Evolutionary conservation across 106 monocot species (phyloP).

Genomic region (Dendrobium catenatum): DNA sequence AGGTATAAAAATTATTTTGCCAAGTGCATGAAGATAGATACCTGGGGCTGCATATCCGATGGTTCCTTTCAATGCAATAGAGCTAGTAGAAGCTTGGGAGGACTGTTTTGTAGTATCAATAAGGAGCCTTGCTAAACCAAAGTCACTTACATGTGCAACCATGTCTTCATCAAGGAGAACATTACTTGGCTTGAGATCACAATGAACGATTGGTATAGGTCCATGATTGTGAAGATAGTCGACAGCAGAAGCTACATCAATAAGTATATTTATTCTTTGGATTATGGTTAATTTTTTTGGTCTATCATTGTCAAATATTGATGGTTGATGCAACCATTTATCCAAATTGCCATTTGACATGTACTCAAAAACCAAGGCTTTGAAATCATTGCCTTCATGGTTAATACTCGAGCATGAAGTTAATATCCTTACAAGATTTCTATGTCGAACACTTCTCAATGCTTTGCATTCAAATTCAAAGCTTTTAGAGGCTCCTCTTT

Average conservation of each 20-base stretch:
- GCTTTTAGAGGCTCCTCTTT: conserved; percentile 27
- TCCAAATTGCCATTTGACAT: conserved; percentile 35
- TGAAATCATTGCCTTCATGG: conserved; percentile 22
- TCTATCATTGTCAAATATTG: background rate
- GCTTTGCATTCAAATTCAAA: conserved; percentile 40
- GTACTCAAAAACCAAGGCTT: conserved; percentile 22
- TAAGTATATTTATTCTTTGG: conserved; percentile 29
- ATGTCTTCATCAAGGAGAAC: conserved; percentile 2
- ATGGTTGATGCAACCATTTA: conserved; percentile 19
- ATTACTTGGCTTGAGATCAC: conserved; percentile 31
- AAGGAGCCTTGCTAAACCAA: background rate
- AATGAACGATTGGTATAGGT: conserved; percentile 27
- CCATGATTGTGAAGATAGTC: conserved; percentile 45
- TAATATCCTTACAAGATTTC: conserved; percentile 36
- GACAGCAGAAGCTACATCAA: conserved; percentile 44
- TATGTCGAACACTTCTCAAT: conserved; percentile 22
- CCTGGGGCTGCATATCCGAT: background rate
- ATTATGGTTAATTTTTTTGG: background rate
- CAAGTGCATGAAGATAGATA: background rate
- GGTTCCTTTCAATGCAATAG: background rate
- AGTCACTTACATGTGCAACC: background rate
- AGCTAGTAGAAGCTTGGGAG: background rate
- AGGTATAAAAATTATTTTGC: too few species aligned
- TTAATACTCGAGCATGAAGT: conserved; percentile 19
- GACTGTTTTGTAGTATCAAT: background rate